Conservation (phyloP, 163 green algal genomes). For the Coccomyxa subellipsoidea region DNA sequence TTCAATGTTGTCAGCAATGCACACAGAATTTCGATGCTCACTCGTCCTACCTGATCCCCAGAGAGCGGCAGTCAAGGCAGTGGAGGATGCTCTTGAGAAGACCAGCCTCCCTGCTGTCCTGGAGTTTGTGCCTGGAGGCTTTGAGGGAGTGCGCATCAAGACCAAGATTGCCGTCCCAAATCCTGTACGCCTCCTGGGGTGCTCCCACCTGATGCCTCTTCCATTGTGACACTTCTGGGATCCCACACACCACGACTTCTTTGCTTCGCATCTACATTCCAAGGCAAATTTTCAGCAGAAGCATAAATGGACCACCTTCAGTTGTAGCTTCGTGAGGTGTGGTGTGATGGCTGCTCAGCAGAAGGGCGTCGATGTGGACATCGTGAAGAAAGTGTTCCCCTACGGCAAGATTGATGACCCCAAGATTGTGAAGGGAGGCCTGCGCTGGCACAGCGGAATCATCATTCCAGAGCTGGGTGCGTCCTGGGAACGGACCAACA, state of each 20-base stretch:
- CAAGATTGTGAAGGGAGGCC: neutral
- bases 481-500: neutral
- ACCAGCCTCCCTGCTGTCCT: neutral
- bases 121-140: neutral
- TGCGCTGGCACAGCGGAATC: slow-evolving; percentile 3
- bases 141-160: neutral
- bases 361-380: neutral
- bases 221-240: neutral
- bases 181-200: neutral
- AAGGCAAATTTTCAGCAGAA: no score
- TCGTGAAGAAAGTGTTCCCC: neutral
- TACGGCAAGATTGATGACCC: neutral
- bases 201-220: neutral
- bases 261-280: no score
- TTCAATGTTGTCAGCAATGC: neutral
- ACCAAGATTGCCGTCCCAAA: neutral
- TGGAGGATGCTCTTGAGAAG: neutral
- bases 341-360: neutral
- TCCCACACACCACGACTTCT: no score
- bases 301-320: no score
- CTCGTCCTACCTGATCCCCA: neutral
- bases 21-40: neutral
- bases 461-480: neutral
- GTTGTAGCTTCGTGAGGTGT: no score
- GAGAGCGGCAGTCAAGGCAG: neutral